Evolutionary conservation across 768 basidiomycete species (phyloP), one percentile per base, ranked within the genome.

Genomic region (Panaeolus cyanescens): DNA sequence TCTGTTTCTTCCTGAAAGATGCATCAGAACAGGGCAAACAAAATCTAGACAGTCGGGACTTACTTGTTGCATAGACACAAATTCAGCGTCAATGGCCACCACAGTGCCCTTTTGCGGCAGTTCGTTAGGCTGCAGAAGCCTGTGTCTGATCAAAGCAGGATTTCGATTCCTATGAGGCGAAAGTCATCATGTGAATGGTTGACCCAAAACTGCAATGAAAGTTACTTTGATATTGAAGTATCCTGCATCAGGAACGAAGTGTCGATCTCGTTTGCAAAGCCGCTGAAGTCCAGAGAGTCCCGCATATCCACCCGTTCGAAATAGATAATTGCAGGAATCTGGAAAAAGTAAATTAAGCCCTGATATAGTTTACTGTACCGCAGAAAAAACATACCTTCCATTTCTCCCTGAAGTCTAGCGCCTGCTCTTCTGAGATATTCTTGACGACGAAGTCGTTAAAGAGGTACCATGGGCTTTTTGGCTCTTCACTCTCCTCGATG

Each of bases 401-500:
- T 50, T 79, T 81, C n/a, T 83, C 88, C 8, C 91, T 87, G 69
- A 97, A 95, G 68, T 89, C 88, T 61, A 99, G 74, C 1, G 93
- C 96, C 67, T 98, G 95, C 32, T 88, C 83, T 73, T 96, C 92
- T 2, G 90, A 79, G 31, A 98, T 86, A 59, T 92, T 92, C 54
- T 81, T 81, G 12, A 99, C 97, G 1, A 88, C 82, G 69, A 99
- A 99, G 70, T 99, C 97, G 69, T 99, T 99, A 86, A 99, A 99
- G 58, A 99, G 74, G 68, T 90, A 90, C 97, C 97, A 99, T 1
- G 87, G 85, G 58, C 85, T 87, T 19, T 65, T 65, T 15, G 69
- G 59, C 56, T 79, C 74, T 10, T 77, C 69, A 7, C 69, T 72
- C 68, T 50, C 45, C 4, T 89, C 87, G 1, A 84, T 84, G 59